Conservation (phyloP, 2,329 filamentous ascomycete species). For the Diaporthe capsici region DNA sequence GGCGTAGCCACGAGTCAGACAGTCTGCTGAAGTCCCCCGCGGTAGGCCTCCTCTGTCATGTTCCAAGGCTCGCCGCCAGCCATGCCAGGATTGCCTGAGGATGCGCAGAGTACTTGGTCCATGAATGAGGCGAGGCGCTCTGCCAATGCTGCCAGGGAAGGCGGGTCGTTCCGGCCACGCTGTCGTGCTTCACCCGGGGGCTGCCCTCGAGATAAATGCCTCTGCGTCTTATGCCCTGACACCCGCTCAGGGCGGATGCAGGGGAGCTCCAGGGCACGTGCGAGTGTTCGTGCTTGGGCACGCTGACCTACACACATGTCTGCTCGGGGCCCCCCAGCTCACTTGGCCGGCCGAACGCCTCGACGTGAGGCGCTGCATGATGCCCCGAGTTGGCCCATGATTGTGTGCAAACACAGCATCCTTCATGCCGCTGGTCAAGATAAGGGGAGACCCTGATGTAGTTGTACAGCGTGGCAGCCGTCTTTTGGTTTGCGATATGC, state of each 20-base stretch:
- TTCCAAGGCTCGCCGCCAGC: neutral
- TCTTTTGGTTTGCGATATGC: neutral
- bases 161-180: constrained; percentile 24
- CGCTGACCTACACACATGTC: neutral
- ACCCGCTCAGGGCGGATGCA: neutral
- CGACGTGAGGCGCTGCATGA: neutral
- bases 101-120: too few species aligned
- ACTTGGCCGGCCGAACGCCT: neutral
- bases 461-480: constrained; percentile 22
- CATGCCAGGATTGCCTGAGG: neutral
- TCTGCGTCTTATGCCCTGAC: constrained; percentile 15
- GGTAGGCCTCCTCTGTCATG: neutral
- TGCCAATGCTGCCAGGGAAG: neutral
- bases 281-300: neutral
- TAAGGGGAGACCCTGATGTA: constrained; percentile 26
- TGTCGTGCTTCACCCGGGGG: constrained; percentile 1
- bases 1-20: constrained; percentile 5
- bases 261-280: constrained; percentile 13
- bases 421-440: constrained; percentile 36
- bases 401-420: neutral
- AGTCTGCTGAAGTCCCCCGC: neutral
- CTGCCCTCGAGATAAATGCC: neutral
- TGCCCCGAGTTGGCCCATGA: constrained; percentile 7
- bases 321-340: neutral
- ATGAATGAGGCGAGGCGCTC: neutral